A percentile compares a stretch with the other conserved stretches of the same genome.
Conservation (phyloP, 2,329 filamentous ascomycete species). For the Mycocentrospora acerina region DNA sequence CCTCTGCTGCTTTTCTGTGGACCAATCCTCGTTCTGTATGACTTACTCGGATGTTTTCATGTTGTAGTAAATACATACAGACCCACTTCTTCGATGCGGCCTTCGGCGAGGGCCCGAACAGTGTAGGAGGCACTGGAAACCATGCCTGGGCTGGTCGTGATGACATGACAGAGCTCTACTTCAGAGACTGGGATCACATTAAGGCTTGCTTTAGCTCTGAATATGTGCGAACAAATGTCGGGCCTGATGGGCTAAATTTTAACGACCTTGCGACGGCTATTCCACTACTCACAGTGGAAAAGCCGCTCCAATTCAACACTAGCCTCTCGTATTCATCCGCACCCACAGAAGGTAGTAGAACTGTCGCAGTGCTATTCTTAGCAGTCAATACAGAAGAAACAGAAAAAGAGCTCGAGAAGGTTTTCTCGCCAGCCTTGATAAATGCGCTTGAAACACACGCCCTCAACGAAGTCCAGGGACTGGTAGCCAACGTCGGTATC, state of each 20-base stretch:
- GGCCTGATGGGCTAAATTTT: slow-evolving; percentile 3
- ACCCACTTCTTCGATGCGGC: slow-evolving; percentile 5
- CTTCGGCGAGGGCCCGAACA: neutral
- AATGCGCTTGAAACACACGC: neutral
- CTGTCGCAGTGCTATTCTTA: neutral
- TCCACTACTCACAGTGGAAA: slow-evolving; percentile 1
- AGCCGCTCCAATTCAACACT: neutral
- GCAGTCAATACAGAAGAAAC: neutral
- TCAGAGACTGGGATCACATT: slow-evolving; percentile 2
- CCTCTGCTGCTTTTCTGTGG: neutral
- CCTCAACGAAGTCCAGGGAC: neutral
- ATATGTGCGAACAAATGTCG: neutral
- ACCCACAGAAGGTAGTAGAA: neutral
- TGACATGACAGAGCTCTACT: slow-evolving; percentile 5
- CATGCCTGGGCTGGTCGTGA: slow-evolving; percentile 1
- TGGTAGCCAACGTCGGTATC: slow-evolving; percentile 1
- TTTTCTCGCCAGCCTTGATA: neutral
- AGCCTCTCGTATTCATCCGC: neutral
- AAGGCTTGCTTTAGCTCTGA: slow-evolving; percentile 2
- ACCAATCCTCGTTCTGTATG: too few relatives aligned
- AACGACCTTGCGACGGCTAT: slow-evolving; percentile 2
- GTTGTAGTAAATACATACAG: slow-evolving; percentile 3
- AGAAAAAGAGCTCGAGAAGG: neutral
- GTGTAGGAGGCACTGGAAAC: slow-evolving; percentile 1
- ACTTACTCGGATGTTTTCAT: too few relatives aligned